Evolutionary conservation across 1,139 yeast species (phyloP), one percentile per base, ranked within the genome.

Genomic region (Candida anutae): DNA sequence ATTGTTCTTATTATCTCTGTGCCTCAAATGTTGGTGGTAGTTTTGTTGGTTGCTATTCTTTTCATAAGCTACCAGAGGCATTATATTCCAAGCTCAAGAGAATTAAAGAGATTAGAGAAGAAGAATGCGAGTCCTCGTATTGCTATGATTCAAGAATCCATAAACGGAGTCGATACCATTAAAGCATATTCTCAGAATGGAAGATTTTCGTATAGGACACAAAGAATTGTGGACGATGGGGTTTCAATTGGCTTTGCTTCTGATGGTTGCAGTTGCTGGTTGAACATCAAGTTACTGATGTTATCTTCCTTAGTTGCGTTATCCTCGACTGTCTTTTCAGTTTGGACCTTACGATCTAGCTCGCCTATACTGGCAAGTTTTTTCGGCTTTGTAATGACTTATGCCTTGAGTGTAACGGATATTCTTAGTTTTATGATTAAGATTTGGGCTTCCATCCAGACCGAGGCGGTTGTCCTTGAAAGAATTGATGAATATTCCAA

Each of bases 141-240:
- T 28, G 43, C 58, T 5, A 50, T 43, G 15, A 44, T 53, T 20
- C 58, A 53, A 29, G 58, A 53, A 31, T 46, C 55, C 9, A 36
- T 52, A 23, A 51, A 50, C 28, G 58, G 58, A 16, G 48, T 47
- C n/a, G 58, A 53, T 24, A 52, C 57, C 8, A 46, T 53, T 26
- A 44, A 45, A 26, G 58, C 58, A 1, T 53, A 40, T 27, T 38
- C 36, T 12, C 53, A 51, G 29, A 33, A 27, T 11, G 48, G 41
- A 6, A 37, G 58, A 23, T 53, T 51, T 23, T 30, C 44, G 15
- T 38, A 41, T 35, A 41, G 40, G 23, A 42, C 42, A 15, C 37
- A 32, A 33, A 28, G 25, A 9, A 38, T 42, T 21, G 31, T 38
- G 2, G 44, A 51, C 24, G 41, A 39, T 3, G 35, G 36, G 19